Evolutionary conservation across 2,329 filamentous ascomycete genomes (phyloP), one percentile per base, ranked within the genome.

Genomic region (Ceratocystis colombiana): DNA sequence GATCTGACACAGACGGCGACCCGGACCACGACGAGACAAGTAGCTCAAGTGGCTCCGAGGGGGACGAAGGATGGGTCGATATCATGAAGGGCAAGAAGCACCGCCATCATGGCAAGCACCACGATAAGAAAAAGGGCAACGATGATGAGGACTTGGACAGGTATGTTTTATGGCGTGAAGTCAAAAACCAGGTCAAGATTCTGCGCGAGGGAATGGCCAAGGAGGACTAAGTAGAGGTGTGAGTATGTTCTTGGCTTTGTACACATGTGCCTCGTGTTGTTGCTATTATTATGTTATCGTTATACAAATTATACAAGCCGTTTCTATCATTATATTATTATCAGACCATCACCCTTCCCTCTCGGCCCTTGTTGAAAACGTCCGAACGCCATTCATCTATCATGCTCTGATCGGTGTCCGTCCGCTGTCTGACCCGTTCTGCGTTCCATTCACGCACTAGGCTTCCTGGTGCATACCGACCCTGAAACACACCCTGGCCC

Each of bases 381-480:
- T 65, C 64, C 2, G 53, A 96, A 70, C 88, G 82, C 91, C 91
- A 96, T 0, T 88, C 88, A 17, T 82, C 85, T 61, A 78, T 78
- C 66, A 86, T 83, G 72, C 85, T 86, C 70, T 93, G 88, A 70
- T 92, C 85, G 46, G 96, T 84, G 50, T 85, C 81, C 74, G 95
- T 88, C 22, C 80, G 80, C 0, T 89, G 90, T 68, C 80, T 79
- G 25, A 79, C 76, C 0, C 84, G 90, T 76, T 96, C 88, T 70
- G 91, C 87, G 70, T 93, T 84, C 90, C 90, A 96, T n/a, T 96
- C 75, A 76, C 89, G 91, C 64, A 94, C 88, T 30, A 96, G 78
- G 74, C 91, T 96, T 0, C 90, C 92, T 0, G 93, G 93, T 0
- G 93, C 87, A 76, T 96, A 96, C 1, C 90, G 83, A 3, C 88